Percentiles rank a stretch among this genome's conserved stretches.
phyloP scores from a whole-genome alignment of 2,329 filamentous ascomycete species.

The Metarhizium brunneum region DNA sequence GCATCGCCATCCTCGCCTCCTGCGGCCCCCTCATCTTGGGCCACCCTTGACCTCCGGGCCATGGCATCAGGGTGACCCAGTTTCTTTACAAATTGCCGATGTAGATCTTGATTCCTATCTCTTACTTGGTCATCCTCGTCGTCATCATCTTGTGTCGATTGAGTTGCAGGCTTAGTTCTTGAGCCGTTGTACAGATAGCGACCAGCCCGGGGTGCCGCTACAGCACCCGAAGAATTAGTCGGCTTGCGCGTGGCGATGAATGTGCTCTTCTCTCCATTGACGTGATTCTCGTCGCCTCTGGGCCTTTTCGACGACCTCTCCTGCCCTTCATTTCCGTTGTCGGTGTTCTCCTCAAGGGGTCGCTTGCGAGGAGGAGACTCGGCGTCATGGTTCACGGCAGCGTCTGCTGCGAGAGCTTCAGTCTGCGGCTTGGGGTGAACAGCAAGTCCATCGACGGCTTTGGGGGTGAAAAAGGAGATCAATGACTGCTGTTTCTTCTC shows the following conservation, averaged over 20 bases:
- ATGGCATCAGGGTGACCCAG: conserved; percentile 80
- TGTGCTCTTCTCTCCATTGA: conserved; percentile 22
- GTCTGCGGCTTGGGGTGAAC: conserved; percentile 24
- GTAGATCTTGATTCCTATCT: conserved; percentile 60
- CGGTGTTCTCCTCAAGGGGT: conserved; percentile 37
- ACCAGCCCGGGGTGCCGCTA: conserved; percentile 34
- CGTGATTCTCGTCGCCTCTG: conserved; percentile 26
- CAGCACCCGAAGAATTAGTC: conserved; percentile 3
- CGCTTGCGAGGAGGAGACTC: conserved; percentile 36
- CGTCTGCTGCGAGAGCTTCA: conserved; percentile 15
- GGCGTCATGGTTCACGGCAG: conserved; percentile 17
- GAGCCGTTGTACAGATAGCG: conserved; percentile 42
- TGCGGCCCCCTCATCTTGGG: conserved; percentile 41
- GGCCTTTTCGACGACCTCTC: conserved; percentile 34
- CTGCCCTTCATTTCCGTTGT: conserved; percentile 32
- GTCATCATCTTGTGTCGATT: conserved; percentile 31
- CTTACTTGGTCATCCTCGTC: conserved; percentile 35
- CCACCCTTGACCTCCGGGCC: conserved; percentile 50
- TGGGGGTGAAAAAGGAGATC: conserved; percentile 74
- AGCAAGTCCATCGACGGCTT: conserved; percentile 38
- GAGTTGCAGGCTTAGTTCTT: conserved; percentile 28
- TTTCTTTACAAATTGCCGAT: conserved; percentile 81
- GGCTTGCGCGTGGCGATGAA: conserved; percentile 18
- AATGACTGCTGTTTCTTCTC: conserved; percentile 71
- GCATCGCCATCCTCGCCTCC: conserved; percentile 47